phyloP scores from a whole-genome alignment of 139 green algal genomes.

The Chlorella sp. region DNA sequence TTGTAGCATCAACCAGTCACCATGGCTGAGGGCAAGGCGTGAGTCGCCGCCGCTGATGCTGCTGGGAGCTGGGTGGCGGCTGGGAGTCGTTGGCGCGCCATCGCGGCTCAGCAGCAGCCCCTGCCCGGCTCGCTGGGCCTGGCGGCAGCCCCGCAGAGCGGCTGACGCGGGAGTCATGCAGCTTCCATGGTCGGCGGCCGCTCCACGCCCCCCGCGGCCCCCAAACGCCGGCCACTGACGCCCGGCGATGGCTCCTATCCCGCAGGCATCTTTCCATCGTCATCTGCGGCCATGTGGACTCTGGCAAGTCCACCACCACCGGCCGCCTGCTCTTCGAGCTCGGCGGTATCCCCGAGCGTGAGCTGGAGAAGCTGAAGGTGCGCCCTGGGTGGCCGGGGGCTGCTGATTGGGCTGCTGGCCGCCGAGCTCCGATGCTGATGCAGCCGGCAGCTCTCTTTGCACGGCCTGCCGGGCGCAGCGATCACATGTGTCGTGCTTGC shows the following conservation, averaged over 20 bases:
- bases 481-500: neutral
- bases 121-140: no score
- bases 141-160: no score
- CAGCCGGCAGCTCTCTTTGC: neutral
- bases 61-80: neutral
- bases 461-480: no score
- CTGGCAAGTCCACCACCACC: slow-evolving; percentile 97
- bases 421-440: neutral
- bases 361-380: slow-evolving; percentile 87
- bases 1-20: slow-evolving; percentile 2
- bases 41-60: neutral
- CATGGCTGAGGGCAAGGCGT: slow-evolving; percentile 35
- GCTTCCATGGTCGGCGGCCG: no score
- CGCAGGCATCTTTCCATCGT: slow-evolving; percentile 75
- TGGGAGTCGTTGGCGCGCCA: neutral
- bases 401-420: neutral
- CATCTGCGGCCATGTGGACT: slow-evolving; percentile 65
- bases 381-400: neutral
- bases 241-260: no score
- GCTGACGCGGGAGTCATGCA: no score
- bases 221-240: no score
- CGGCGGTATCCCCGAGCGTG: slow-evolving; percentile 98
- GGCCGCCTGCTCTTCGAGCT: slow-evolving; percentile 98
- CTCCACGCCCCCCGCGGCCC: no score
- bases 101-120: neutral